Conservation (phyloP, 2,329 filamentous ascomycete genomes). For the Exophiala dermatitidis region DNA sequence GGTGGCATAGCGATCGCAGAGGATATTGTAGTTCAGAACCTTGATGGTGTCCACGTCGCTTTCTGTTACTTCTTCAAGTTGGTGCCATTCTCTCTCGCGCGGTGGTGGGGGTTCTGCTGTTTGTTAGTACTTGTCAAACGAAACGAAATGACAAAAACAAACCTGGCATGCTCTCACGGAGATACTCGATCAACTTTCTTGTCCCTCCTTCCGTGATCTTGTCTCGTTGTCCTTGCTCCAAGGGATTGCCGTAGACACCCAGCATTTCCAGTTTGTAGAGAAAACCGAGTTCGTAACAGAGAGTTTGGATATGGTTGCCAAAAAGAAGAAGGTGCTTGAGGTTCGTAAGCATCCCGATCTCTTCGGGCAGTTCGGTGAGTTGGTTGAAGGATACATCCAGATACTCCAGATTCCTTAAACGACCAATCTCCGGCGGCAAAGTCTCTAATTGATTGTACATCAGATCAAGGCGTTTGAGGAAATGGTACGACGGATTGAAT, state of each 20-base stretch:
- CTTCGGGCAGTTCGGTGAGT: slow-evolving; percentile 70
- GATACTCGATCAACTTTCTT: slow-evolving; percentile 69
- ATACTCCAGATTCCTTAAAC: slow-evolving; percentile 70
- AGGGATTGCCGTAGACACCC: slow-evolving; percentile 84
- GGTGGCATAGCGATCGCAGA: slow-evolving; percentile 90
- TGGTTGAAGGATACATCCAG: slow-evolving; percentile 88
- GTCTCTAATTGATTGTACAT: slow-evolving; percentile 82
- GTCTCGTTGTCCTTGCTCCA: slow-evolving; percentile 68
- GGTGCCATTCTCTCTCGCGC: slow-evolving; percentile 65
- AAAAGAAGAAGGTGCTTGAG: slow-evolving; percentile 79
- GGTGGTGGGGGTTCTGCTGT: slow-evolving; percentile 67
- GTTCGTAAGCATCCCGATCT: slow-evolving; percentile 95
- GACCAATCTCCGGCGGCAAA: slow-evolving; percentile 74
- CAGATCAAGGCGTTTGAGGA: slow-evolving; percentile 86
- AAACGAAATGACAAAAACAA: slow-evolving; percentile 38
- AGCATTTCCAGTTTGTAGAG: slow-evolving; percentile 82
- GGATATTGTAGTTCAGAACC: slow-evolving; percentile 87
- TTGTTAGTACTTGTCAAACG: slow-evolving; percentile 16
- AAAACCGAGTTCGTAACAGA: slow-evolving; percentile 83
- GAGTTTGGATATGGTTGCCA: slow-evolving; percentile 70
- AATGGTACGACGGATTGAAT: slow-evolving; percentile 67
- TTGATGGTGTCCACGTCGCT: slow-evolving; percentile 62
- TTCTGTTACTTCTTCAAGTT: slow-evolving; percentile 56
- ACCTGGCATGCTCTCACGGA: slow-evolving; percentile 82
- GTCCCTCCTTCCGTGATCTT: slow-evolving; percentile 84